These are phyloP conservation scores for Candida saitoana DNA, from an alignment of 805 yeast species.

Conservation along the genomic window DNA sequence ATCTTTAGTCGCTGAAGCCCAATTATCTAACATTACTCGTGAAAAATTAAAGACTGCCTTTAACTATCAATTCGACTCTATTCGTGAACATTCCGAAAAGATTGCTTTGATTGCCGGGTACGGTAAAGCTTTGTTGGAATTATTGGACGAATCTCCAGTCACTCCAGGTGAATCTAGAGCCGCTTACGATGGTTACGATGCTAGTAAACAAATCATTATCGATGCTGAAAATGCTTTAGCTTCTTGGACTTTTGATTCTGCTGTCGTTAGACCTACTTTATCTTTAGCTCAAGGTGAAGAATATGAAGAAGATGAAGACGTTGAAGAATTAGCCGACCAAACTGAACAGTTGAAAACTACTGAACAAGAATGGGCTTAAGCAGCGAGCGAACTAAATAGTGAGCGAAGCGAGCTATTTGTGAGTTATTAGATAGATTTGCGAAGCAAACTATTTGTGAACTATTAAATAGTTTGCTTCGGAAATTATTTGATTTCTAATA, in stretches of 20 bases:
- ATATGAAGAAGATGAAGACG: constrained; percentile 19
- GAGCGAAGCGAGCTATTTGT: background rate
- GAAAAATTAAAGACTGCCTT: constrained; percentile 97
- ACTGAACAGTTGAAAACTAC: constrained; percentile 48
- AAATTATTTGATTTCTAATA: background rate
- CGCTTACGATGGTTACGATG: constrained; percentile 97
- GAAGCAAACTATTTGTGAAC: too few relatives aligned
- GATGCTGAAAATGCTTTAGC: constrained; percentile 96
- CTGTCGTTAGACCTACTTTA: constrained; percentile 90
- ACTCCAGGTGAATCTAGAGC: constrained; percentile 99
- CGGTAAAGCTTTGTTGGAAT: constrained; percentile 95
- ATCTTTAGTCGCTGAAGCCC: constrained; percentile 98
- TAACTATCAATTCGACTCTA: constrained; percentile 93
- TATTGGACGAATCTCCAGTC: constrained; percentile 93
- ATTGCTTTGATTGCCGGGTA: constrained; percentile 96
- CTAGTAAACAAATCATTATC: constrained; percentile 94
- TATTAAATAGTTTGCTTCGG: background rate
- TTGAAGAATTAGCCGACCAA: constrained; percentile 41
- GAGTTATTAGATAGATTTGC: background rate
- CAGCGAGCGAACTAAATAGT: background rate
- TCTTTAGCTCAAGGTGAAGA: constrained; percentile 70
- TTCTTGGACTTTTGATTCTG: constrained; percentile 93
- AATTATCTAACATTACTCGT: constrained; percentile 95
- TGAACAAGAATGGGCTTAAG: constrained; percentile 44
- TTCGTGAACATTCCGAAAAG: constrained; percentile 93